Base-by-base conservation (phyloP, 2,329 filamentous ascomycete genomes). In the Capronia americana region DNA sequence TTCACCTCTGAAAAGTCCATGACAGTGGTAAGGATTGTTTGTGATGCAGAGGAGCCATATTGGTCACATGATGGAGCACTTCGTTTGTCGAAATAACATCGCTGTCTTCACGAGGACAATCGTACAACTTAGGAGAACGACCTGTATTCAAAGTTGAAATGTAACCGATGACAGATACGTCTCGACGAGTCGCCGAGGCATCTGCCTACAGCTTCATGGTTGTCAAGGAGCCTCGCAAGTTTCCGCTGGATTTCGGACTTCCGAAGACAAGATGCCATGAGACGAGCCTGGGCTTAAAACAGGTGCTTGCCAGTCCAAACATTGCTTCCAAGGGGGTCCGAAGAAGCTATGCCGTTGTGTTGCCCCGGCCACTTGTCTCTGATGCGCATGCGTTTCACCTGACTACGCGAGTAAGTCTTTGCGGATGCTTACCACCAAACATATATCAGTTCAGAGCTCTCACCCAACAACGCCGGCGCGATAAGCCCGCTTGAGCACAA, bases 1-100 rank as follows among this genome's bases (percentile, higher is more conserved):
- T 10, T 11, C 76, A 14, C 84, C 84, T 1, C 81, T 83, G 61
- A 82, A 80, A 1, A 84, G 85, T 0, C 83, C 83, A 59, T 83
- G 85, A 75, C 84, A 87, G 73, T 85, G 86, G 56, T 83, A 77
- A 0, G 84, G 83, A 71, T 87, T 87, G 28, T 78, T 81, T 26
- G 75, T 74, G 10, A 85, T 79, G 48, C 79, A 82, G 76, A 14
- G 82, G 69, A 71, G 82, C 84, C 2, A 84, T 80, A 14, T 77
- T 72, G 10, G 79, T 77, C 10, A 81, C 80, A 44, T 82, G 81
- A 46, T 79, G 72, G 2, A 66, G 44, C 20, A 59, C 54, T 28
- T 66, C 46, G 14, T 66, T 59, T 12, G 53, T 62, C 41, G 64
- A 59, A 17, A 66, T 63, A 10, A 66, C 54, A 20, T 66, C 50